A percentile compares a stretch with the other conserved stretches of the same genome.
Evolutionary conservation across 2,329 filamentous ascomycete genomes (phyloP).

Genomic region (Colletotrichum phormii): DNA sequence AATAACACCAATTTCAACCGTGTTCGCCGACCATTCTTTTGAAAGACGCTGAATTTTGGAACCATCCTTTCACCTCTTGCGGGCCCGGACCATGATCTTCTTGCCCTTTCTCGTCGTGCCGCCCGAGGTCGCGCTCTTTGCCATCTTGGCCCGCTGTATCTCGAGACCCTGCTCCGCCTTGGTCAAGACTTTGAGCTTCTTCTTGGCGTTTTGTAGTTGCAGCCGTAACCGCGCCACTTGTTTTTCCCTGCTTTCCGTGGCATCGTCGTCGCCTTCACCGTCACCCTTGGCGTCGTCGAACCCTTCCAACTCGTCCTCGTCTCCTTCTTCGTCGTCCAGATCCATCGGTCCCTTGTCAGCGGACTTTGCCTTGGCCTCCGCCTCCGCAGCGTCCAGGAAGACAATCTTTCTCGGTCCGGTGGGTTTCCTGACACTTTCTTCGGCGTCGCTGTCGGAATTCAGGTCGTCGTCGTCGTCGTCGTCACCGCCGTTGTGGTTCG

Average conservation of each 20-base stretch:
- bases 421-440: constrained; percentile 46
- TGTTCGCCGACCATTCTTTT: constrained; percentile 22
- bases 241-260: constrained; percentile 54
- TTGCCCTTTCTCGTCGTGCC: constrained; percentile 69
- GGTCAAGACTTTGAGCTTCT: constrained; percentile 66
- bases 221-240: constrained; percentile 57
- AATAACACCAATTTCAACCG: constrained; percentile 5
- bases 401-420: constrained; percentile 61
- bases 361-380: constrained; percentile 48
- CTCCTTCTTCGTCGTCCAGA: constrained; percentile 40
- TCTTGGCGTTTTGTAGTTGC: constrained; percentile 62
- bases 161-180: constrained; percentile 68
- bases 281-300: constrained; percentile 37
- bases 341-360: constrained; percentile 47
- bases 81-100: constrained; percentile 71
- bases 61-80: constrained; percentile 62
- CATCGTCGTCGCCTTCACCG: constrained; percentile 42
- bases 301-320: constrained; percentile 42
- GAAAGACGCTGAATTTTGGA: background rate
- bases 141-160: constrained; percentile 71
- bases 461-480: constrained; percentile 45
- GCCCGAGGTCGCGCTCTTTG: constrained; percentile 71
- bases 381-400: constrained; percentile 58
- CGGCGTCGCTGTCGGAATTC: constrained; percentile 42
- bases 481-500: constrained; percentile 51